Percentiles rank a stretch among this genome's conserved stretches.
These are phyloP conservation scores for Hermanozyma aechmeae DNA, from an alignment of 805 yeast species.

Conservation along the genomic window DNA sequence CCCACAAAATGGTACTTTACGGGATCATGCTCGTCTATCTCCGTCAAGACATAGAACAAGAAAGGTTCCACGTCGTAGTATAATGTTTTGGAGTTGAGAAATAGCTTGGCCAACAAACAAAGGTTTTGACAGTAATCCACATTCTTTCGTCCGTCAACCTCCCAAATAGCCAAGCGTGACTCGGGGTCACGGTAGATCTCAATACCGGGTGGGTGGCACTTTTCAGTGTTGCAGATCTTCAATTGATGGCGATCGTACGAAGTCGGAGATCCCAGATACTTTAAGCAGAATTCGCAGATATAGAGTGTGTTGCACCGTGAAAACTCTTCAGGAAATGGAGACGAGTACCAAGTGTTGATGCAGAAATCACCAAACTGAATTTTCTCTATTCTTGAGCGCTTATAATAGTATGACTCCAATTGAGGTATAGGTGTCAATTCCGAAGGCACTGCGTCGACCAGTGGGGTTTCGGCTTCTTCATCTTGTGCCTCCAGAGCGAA, in stretches of 20 bases:
- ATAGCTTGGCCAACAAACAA: constrained; percentile 82
- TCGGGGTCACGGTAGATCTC: constrained; percentile 30
- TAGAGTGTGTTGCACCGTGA: constrained; percentile 52
- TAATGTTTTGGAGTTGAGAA: constrained; percentile 82
- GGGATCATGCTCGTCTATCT: constrained; percentile 38
- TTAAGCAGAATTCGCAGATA: constrained; percentile 78
- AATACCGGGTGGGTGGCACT: constrained; percentile 55
- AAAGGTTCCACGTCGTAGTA: constrained; percentile 96
- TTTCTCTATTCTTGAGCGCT: constrained; percentile 39
- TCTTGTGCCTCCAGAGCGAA: constrained; percentile 24
- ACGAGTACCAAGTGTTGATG: constrained; percentile 84
- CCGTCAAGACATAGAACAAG: constrained; percentile 77
- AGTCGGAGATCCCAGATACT: constrained; percentile 65
- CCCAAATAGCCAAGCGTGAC: constrained; percentile 31
- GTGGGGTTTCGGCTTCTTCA: constrained; percentile 8
- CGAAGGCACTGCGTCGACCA: constrained; percentile 10
- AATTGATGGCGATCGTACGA: constrained; percentile 59
- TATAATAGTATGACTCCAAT: constrained; percentile 11
- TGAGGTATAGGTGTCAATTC: too few relatives aligned
- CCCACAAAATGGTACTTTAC: constrained; percentile 73
- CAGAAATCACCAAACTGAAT: constrained; percentile 66
- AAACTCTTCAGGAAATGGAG: constrained; percentile 89
- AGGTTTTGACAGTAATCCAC: constrained; percentile 80
- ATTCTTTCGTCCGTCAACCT: constrained; percentile 72
- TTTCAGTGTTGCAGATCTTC: constrained; percentile 52